phyloP scores from a whole-genome alignment of 257 asterid species.

The Salvia miltiorrhiza region DNA sequence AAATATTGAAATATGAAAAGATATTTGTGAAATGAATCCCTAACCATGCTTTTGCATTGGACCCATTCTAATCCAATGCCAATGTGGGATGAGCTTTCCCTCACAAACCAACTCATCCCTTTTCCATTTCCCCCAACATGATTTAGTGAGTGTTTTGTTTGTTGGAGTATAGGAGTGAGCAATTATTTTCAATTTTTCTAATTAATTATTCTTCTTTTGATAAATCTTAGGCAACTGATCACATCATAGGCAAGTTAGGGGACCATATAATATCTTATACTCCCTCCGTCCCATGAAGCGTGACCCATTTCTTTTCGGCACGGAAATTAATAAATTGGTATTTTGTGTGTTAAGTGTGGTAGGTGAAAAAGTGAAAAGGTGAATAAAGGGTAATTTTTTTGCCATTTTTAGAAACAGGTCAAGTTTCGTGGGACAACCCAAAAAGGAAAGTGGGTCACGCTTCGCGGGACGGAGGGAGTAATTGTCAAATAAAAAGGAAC shows the following conservation, averaged over 20 bases:
- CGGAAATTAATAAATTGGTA: too few relatives aligned
- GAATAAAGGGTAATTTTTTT: too few relatives aligned
- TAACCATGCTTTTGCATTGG: conserved; percentile 23
- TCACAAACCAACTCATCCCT: conserved; percentile 9
- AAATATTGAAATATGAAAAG: not conserved
- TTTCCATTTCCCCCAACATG: conserved; percentile 11
- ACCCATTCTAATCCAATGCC: conserved; percentile 22
- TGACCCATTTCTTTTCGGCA: too few relatives aligned
- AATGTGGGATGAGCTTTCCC: conserved; percentile 6
- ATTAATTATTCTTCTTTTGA: not conserved
- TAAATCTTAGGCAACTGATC: conserved; percentile 24
- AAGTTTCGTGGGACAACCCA: too few relatives aligned
- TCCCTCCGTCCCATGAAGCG: too few relatives aligned
- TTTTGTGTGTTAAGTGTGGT: too few relatives aligned
- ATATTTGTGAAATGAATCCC: conserved; percentile 18
- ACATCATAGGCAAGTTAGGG: conserved; percentile 32
- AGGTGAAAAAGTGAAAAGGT: too few relatives aligned
- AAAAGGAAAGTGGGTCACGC: too few relatives aligned
- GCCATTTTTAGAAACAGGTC: too few relatives aligned
- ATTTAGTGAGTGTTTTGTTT: conserved; percentile 14
- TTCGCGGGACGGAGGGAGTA: too few relatives aligned
- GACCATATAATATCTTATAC: conserved; percentile 28
- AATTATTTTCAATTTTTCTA: not conserved
- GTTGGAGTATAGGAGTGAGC: not conserved
- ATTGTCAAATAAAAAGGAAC: conserved; percentile 1